Base-by-base conservation (phyloP, 805 yeast genomes). In the Aciculoconidium aculeatum region DNA sequence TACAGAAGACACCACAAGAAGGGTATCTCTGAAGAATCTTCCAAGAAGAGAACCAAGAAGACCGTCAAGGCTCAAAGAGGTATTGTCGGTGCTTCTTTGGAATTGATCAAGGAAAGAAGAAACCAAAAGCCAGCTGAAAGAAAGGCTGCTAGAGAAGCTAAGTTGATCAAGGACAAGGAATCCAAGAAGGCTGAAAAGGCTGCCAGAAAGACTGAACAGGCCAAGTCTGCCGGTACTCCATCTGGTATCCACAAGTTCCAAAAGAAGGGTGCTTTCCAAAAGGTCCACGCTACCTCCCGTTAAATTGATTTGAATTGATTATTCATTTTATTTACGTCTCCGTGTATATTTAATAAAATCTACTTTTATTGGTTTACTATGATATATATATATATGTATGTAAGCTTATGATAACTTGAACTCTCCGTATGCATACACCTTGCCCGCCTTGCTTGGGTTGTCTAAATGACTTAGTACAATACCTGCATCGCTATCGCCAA, bases 1-100 rank as follows among this genome's bases (percentile, higher is more conserved):
- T 92, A 75, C 90, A 90, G 99, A 81, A 85, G 95, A 75, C 96
- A 90, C 76, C 97, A 92, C 94, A 87, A 86, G 83, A 92, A 92
- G 77, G 99, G 99, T 77, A 78, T 90, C 66, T 80, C 96, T 61
- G 99, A 92, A 79, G 98, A 92, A 77, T 85, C 83, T 54, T 56
- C 94, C 68, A 92, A 86, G 83, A 94, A 85, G 82, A 85, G 95
- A 75, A 51, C 92, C 55, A 90, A 96, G 80, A 88, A 86, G 80
- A 67, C 95, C 61, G 94, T 88, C 71, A 92, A 92, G 83, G 78
- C 83, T 71, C 96, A 88, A 77, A 92, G 98, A 80, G 96, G 95
- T 48, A 81, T 92, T 65, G 97, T 90, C 52, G 98, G 99, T 80
- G 98, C 97, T 65, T 85, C 98, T 60, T 76, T 92, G 58, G 98